Base-by-base conservation (phyloP, 2,329 filamentous ascomycete species). In the Stemphylium beticola region DNA sequence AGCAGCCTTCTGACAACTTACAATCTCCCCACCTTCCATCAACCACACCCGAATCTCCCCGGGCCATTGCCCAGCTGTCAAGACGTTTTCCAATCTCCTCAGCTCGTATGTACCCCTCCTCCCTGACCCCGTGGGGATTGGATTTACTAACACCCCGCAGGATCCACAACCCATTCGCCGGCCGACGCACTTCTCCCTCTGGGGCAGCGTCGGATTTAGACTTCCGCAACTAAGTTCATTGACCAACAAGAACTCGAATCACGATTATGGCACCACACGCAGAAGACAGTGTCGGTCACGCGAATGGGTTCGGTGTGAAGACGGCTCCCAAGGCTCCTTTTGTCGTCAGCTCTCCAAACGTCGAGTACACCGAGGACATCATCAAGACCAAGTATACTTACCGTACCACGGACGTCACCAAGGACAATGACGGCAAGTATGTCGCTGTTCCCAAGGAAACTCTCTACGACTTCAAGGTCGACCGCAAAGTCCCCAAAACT, bases 1-100 rank as follows among this genome's bases (percentile, higher is more conserved):
- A 46, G 20, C 55, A 53, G 52, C 43, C 37, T 29, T 41, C 53
- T 57, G 53, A 22, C 53, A 53, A 48, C 36, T 46, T 32, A 22
- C 48, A 48, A 47, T 44, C 57, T 55, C 53, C 24, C 43, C 22
- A 39, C 53, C 41, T 43, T 41, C 31, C 50, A 61, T 57, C 52
- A 41, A 53, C 39, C 54, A 53, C 55, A 64, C 55, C 54, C 33
- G 39, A 46, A 57, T 36, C 49, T 55, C 51, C 76, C 69, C 64
- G 74, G 75, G 75, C 75, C 74, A 77, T 73, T 73, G 74, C 73
- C 76, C 75, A 76, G 84, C 82, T 88, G 89, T 85, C 91, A 96
- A 91, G 82, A 96, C 92, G 93, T 97, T 96, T 89, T 93, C 92
- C 84, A 97, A 96, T 82, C 89, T 96, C 72, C 89, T 97, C 70